Percentiles rank a stretch among this genome's conserved stretches.
These are phyloP conservation scores for Penicillium pulvis DNA, from an alignment of 495 filamentous ascomycete genomes.

Conservation along the genomic window DNA sequence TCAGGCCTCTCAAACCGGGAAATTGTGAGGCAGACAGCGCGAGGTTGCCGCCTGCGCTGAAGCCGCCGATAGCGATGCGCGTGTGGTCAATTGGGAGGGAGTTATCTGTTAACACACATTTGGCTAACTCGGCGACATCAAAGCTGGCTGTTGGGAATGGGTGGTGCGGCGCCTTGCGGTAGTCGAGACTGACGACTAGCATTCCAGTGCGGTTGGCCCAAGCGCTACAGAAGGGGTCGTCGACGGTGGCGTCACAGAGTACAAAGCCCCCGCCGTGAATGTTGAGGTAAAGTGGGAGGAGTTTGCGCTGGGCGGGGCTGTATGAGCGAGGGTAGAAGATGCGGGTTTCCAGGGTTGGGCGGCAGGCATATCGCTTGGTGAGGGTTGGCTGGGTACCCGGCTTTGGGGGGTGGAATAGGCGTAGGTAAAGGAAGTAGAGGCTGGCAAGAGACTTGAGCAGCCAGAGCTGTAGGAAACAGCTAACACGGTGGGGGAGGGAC, in stretches of 20 bases:
- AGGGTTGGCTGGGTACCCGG: conserved; percentile 29
- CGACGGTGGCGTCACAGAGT: conserved; percentile 23
- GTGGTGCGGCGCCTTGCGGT: conserved; percentile 35
- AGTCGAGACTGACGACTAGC: conserved; percentile 38
- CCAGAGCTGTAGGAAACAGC: conserved; percentile 8
- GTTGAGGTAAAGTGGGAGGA: conserved; percentile 37
- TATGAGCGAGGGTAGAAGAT: conserved; percentile 39
- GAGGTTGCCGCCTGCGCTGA: conserved; percentile 41
- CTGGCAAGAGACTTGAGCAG: conserved; percentile 21
- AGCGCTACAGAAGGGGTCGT: conserved; percentile 34
- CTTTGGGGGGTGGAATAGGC: conserved; percentile 16
- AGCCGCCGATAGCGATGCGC: conserved; percentile 38
- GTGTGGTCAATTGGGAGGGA: conserved; percentile 34
- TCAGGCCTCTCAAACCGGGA: conserved; percentile 26
- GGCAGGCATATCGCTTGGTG: conserved; percentile 33
- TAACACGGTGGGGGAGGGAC: conserved; percentile 1
- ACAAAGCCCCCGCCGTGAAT: conserved; percentile 45
- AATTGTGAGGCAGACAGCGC: conserved; percentile 33
- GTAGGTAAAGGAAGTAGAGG: conserved; percentile 18
- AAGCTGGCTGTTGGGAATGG: conserved; percentile 33
- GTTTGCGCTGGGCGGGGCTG: conserved; percentile 18
- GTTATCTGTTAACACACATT: conserved; percentile 44
- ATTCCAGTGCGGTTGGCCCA: conserved; percentile 36
- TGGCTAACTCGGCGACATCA: conserved; percentile 27
- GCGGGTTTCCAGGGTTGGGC: conserved; percentile 30